Evolutionary conservation across 2,329 filamentous ascomycete species (phyloP).

Genomic region (Venturia nashicola): DNA sequence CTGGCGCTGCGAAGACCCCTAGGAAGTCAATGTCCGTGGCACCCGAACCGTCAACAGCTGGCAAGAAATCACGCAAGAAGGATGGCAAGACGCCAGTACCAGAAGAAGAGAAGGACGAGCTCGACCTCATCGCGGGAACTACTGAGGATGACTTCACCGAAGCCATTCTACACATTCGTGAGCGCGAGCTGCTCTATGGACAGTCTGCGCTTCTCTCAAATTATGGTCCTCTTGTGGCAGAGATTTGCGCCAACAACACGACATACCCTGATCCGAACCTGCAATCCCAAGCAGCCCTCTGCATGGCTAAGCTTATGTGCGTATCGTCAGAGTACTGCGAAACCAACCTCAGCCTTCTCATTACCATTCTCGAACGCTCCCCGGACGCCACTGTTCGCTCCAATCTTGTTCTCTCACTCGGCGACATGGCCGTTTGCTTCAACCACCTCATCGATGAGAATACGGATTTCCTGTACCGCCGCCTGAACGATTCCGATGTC

Average conservation of each 20-base stretch:
- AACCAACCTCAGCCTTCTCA: slow-evolving; percentile 78
- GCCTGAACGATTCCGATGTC: slow-evolving; percentile 75
- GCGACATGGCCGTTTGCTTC: slow-evolving; percentile 99
- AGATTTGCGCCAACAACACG: slow-evolving; percentile 92
- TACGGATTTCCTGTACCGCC: slow-evolving; percentile 91
- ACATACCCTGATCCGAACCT: slow-evolving; percentile 80
- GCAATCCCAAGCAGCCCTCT: slow-evolving; percentile 86
- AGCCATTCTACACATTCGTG: slow-evolving; percentile 71
- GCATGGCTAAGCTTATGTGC: slow-evolving; percentile 97
- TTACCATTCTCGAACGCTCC: slow-evolving; percentile 95
- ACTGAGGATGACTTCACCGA: slow-evolving; percentile 91
- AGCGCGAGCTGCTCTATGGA: slow-evolving; percentile 74
- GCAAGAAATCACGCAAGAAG: slow-evolving; percentile 32
- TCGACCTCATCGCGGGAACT: slow-evolving; percentile 93
- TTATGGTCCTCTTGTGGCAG: slow-evolving; percentile 82
- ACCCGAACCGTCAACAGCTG: slow-evolving; percentile 15
- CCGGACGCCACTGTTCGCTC: slow-evolving; percentile 84
- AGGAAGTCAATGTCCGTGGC: slow-evolving; percentile 20
- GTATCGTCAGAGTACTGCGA: slow-evolving; percentile 96
- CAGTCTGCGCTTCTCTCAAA: slow-evolving; percentile 72
- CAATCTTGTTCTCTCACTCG: slow-evolving; percentile 91
- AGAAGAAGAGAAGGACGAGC: slow-evolving; percentile 66
- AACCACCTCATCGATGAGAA: slow-evolving; percentile 99
- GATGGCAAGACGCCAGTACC: slow-evolving; percentile 36
- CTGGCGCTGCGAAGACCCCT: slow-evolving; percentile 18